A percentile compares a stretch with the other conserved stretches of the same genome.
Evolutionary conservation across 2,329 filamentous ascomycete genomes (phyloP).

Genomic region (Aciculosporium take): DNA sequence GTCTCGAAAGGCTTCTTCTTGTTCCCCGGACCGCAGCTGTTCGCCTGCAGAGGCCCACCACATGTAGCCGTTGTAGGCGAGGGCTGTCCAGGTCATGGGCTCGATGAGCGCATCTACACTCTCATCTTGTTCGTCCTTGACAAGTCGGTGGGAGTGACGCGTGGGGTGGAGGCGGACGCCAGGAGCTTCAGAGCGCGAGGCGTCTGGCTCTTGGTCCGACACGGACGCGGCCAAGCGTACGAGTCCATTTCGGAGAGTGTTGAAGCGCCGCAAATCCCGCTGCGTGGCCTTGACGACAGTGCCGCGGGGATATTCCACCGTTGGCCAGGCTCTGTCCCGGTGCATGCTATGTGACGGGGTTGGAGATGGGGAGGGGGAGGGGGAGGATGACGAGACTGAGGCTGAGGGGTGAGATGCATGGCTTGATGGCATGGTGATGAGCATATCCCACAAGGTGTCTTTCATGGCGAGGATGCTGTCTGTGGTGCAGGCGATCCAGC

Average conservation of each 20-base stretch:
- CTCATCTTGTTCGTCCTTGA: slow-evolving; percentile 29
- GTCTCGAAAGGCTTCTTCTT: slow-evolving; percentile 43
- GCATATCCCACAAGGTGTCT: slow-evolving; percentile 72
- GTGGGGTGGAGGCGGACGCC: slow-evolving; percentile 14
- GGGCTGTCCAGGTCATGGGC: slow-evolving; percentile 52
- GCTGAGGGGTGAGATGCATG: slow-evolving; percentile 22
- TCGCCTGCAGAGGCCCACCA: slow-evolving; percentile 84
- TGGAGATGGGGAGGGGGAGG: neutral
- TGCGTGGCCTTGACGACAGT: slow-evolving; percentile 70
- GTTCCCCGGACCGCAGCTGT: slow-evolving; percentile 45
- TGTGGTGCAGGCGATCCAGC: slow-evolving; percentile 92
- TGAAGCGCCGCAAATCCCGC: slow-evolving; percentile 72
- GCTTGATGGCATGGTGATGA: slow-evolving; percentile 64
- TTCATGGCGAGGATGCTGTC: slow-evolving; percentile 87
- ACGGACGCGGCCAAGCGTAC: slow-evolving; percentile 25
- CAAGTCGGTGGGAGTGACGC: slow-evolving; percentile 13
- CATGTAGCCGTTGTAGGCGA: slow-evolving; percentile 73
- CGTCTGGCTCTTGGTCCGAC: slow-evolving; percentile 14
- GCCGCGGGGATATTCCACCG: slow-evolving; percentile 52
- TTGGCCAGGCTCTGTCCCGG: slow-evolving; percentile 56
- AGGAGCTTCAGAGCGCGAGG: slow-evolving; percentile 15
- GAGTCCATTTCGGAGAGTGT: slow-evolving; percentile 51
- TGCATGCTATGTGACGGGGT: slow-evolving; percentile 22
- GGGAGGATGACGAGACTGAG: slow-evolving; percentile 13
- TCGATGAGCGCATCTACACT: slow-evolving; percentile 44